phyloP scores from a whole-genome alignment of 768 basidiomycete genomes.

The Leccinum imitatum region DNA sequence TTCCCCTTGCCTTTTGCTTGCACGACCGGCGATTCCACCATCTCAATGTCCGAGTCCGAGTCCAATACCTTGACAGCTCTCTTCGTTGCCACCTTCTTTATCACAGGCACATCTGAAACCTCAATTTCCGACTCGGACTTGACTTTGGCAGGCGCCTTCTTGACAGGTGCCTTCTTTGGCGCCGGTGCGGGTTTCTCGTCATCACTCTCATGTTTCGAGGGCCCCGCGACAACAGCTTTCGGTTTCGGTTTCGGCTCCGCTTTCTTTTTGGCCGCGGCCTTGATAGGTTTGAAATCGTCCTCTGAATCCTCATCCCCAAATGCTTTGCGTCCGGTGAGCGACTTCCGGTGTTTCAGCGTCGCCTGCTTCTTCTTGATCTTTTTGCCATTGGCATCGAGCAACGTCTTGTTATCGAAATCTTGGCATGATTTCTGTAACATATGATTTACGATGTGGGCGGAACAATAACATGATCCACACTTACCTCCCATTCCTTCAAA shows the following conservation, averaged over 20 bases:
- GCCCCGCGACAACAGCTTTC: slow-evolving; percentile 33
- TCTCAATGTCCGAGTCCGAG: slow-evolving; percentile 41
- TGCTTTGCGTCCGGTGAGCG: slow-evolving; percentile 42
- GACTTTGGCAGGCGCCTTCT: slow-evolving; percentile 33
- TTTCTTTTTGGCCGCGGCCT: slow-evolving; percentile 43
- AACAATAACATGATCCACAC: slow-evolving; percentile 27
- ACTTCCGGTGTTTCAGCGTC: slow-evolving; percentile 53
- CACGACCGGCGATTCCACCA: slow-evolving; percentile 24
- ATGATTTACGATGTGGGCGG: slow-evolving; percentile 1
- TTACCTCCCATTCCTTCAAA: slow-evolving; percentile 80
- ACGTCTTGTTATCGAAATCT: slow-evolving; percentile 44
- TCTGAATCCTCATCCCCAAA: slow-evolving; percentile 42
- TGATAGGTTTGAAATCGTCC: slow-evolving; percentile 56
- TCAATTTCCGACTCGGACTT: slow-evolving; percentile 43
- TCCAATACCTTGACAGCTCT: slow-evolving; percentile 27
- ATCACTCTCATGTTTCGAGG: slow-evolving; percentile 48
- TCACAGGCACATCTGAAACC: slow-evolving; percentile 26
- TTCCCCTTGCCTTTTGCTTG: slow-evolving; percentile 46
- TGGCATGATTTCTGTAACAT: slow-evolving; percentile 38
- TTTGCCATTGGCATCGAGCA: slow-evolving; percentile 49
- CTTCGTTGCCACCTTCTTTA: slow-evolving; percentile 21
- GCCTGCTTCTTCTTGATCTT: slow-evolving; percentile 58
- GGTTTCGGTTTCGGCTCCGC: slow-evolving; percentile 30
- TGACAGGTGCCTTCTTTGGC: slow-evolving; percentile 33
- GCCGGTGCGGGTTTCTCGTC: slow-evolving; percentile 32